Conservation (phyloP, 2,329 filamentous ascomycete genomes). For the Corynespora cassiicola region DNA sequence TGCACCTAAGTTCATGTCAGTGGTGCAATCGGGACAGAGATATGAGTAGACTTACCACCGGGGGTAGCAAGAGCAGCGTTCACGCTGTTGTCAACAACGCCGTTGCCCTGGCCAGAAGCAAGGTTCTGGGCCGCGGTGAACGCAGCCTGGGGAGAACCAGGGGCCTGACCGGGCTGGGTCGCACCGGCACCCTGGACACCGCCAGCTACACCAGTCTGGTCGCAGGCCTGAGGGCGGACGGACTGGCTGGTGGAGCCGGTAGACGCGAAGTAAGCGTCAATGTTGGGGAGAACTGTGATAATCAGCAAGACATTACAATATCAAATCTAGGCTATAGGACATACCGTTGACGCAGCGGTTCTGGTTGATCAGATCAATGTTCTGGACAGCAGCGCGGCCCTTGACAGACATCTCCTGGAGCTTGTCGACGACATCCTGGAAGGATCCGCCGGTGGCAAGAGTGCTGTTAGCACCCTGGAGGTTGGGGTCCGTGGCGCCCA, state of each 20-base stretch:
- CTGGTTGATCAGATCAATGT: conserved; percentile 46
- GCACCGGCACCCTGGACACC: conserved; percentile 38
- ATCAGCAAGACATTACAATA: conserved; percentile 10
- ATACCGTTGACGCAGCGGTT: conserved; percentile 43
- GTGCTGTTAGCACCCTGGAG: conserved; percentile 46
- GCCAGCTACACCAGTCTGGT: conserved; percentile 41
- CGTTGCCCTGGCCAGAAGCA: conserved; percentile 35
- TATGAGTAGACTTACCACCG: conserved; percentile 14
- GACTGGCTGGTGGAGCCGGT: conserved; percentile 37
- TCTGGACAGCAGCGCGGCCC: conserved; percentile 36
- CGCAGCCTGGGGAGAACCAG: conserved; percentile 38
- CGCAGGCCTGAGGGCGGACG: conserved; percentile 37
- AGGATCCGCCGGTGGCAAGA: conserved; percentile 42
- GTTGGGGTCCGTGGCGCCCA: conserved; percentile 28
- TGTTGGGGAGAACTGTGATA: conserved; percentile 45
- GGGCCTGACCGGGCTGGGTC: conserved; percentile 34
- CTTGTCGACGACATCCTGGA: conserved; percentile 48
- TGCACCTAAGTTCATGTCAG: not conserved
- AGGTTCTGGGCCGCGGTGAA: conserved; percentile 36
- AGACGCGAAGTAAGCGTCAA: conserved; percentile 44
- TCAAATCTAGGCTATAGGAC: conserved; percentile 2
- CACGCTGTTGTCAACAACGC: conserved; percentile 27
- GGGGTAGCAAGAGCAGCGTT: conserved; percentile 15
- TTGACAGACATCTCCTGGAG: conserved; percentile 44
- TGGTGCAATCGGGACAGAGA: conserved; percentile 5